Conservation (phyloP, 805 yeast species). For the Tetrapisispora arboricola region DNA sequence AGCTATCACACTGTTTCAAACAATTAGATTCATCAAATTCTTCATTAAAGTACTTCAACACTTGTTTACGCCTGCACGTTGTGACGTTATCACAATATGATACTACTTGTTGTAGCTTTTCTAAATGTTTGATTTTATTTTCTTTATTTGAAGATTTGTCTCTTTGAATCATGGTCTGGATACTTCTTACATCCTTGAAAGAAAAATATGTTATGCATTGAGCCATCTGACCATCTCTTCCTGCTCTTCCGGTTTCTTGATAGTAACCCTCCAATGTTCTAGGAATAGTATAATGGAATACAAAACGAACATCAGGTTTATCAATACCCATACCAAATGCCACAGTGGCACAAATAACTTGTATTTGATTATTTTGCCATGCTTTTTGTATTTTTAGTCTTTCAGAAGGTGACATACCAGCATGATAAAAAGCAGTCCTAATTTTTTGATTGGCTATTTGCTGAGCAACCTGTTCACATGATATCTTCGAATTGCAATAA, state of each 20-base stretch:
- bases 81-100: slow-evolving; percentile 87
- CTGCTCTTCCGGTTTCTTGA: slow-evolving; percentile 98
- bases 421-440: slow-evolving; percentile 73
- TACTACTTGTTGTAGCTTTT: slow-evolving; percentile 71
- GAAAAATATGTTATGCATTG: slow-evolving; percentile 78
- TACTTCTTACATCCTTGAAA: slow-evolving; percentile 66
- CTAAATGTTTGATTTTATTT: slow-evolving; percentile 68
- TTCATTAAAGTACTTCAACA: slow-evolving; percentile 86
- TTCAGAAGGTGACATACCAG: slow-evolving; percentile 79
- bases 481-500: slow-evolving; percentile 82
- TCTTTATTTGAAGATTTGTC: slow-evolving; percentile 57
- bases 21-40: slow-evolving; percentile 60
- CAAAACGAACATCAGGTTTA: slow-evolving; percentile 90
- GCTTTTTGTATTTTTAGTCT: slow-evolving; percentile 56
- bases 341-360: slow-evolving; percentile 91
- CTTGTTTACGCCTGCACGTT: slow-evolving; percentile 86
- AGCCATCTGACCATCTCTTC: slow-evolving; percentile 82
- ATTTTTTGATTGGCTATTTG: slow-evolving; percentile 52
- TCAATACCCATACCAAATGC: slow-evolving; percentile 99
- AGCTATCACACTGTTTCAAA: slow-evolving; percentile 74
- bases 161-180: slow-evolving; percentile 67
- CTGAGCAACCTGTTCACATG: slow-evolving; percentile 76
- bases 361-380: slow-evolving; percentile 71
- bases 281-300: slow-evolving; percentile 81
- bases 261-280: slow-evolving; percentile 92